Evolutionary conservation across 768 basidiomycete species (phyloP).

Genomic region (Rhizopogon rudus): DNA sequence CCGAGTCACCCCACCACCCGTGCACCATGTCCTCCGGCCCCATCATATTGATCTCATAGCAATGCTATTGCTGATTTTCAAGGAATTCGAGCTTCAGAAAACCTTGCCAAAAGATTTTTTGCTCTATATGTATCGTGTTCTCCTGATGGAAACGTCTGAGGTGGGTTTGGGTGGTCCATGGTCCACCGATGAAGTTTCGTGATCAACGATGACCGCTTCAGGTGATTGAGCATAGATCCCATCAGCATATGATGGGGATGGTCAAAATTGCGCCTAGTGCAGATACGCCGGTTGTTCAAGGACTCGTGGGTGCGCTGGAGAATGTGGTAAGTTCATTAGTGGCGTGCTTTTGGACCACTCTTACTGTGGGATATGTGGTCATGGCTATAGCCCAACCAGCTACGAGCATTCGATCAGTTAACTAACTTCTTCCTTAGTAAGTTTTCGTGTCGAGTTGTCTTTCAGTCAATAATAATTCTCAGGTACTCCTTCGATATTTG

Average conservation of each 20-base stretch:
- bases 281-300: conserved; percentile 36
- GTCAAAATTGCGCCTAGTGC: conserved; percentile 42
- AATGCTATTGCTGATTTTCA: conserved; percentile 58
- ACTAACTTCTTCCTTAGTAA: conserved; percentile 51
- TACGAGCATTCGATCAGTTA: conserved; percentile 53
- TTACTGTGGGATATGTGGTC: not conserved
- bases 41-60: conserved; percentile 72
- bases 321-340: conserved; percentile 26
- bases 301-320: conserved; percentile 43
- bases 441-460: conserved; percentile 5
- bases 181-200: not conserved
- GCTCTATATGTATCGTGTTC: conserved; percentile 58
- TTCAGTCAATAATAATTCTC: conserved; percentile 1
- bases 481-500: conserved; percentile 57
- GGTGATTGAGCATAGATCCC: conserved; percentile 62
- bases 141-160: conserved; percentile 71
- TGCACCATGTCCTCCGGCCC: conserved; percentile 64
- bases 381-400: conserved; percentile 38
- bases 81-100: conserved; percentile 44
- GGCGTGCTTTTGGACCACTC: not conserved
- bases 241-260: conserved; percentile 41
- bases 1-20: conserved; percentile 45
- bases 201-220: conserved; percentile 22
- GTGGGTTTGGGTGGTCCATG: conserved; percentile 24
- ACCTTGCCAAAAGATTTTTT: conserved; percentile 53